Evolutionary conservation across 2,329 filamentous ascomycete species (phyloP), one percentile per base, ranked within the genome.

Genomic region (Fusarium paranaense): DNA sequence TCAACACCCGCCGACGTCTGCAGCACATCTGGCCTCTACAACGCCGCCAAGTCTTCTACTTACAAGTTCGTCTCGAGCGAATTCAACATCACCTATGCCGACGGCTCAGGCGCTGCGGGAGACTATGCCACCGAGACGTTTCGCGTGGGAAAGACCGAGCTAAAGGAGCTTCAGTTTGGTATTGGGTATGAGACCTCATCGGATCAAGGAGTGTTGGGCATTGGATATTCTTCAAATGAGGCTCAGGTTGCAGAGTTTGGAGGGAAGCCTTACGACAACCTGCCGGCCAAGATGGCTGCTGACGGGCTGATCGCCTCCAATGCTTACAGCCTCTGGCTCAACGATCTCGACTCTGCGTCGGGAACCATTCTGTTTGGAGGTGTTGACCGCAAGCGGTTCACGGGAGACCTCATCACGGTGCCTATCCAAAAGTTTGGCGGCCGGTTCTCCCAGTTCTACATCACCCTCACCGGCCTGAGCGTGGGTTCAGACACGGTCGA

Each of bases 51-150:
- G 1, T 97, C 95, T 0, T 94, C 93, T 2, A 94, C 94, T 3
- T 96, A 95, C 82, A 78, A 87, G 37, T 95, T 92, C 79, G 82
- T 97, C 64, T 91, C 91, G 72, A 91, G 89, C 78, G 87, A 91
- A 69, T 98, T 98, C 85, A 95, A 96, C 83, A 97, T 98, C 73
- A 91, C 91, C 2, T 98, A 98, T 75, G 92, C 93, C 45, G 95
- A 98, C 82, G 94, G 94, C 54, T 93, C 93, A 0, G 90, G 91
- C 6, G 93, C 95, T 1, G 81, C 85, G 1, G 95, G 95, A 37
- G 93, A 97, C 82, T 98, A 97, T 81, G 94, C 90, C 3, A 91
- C 89, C 6, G 95, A 98, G 79, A 92, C 87, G 0, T 84, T 97
- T 66, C 84, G 83, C 6, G 85, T 95, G 62, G 91, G 89, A 14